Evolutionary conservation across 2,329 filamentous ascomycete species (phyloP), one percentile per base, ranked within the genome.

Genomic region (Colletotrichum simmondsii): DNA sequence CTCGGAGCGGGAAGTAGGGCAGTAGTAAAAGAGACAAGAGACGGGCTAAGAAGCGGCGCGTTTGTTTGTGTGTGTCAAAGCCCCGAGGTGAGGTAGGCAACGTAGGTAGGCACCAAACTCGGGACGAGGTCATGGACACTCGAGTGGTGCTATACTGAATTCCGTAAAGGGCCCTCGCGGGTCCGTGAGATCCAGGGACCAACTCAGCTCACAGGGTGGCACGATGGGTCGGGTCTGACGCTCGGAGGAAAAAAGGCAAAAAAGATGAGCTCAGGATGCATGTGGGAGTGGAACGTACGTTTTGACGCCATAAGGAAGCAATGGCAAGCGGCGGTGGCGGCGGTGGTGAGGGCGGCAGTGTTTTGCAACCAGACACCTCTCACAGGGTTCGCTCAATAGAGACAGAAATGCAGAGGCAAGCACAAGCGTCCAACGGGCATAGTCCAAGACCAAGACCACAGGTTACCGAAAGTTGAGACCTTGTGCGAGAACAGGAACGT

Each of bases 251-350:
- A 26, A 52, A 49, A 49, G 42, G 19, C 42, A 49, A 49, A 49
- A 49, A 61, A 57, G 65, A 63, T 46, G 69, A 26, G 58, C 42
- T 69, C 59, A 65, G 65, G 26, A 56, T 69, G 49, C 37, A 35
- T 69, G 61, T 56, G 22, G 58, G 26, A 28, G 54, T 64, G 68
- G 60, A 63, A 75, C 74, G 62, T 69, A 74, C 72, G 74, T 74
- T 67, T 75, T 74, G 74, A 74, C 74, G 69, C 75, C 75, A 74
- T 76, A 75, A 73, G 72, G 68, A 66, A 65, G 66, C 65, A 72
- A 63, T 42, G 59, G 54, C 65, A 74, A 49, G 60, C 60, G 28
- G 37, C 49, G 54, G 37, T 35, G 54, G 64, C 35, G 56, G 54
- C 54, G 64, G 56, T 14, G 5, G 52, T 37, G 32, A 67, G 24